Conservation (phyloP, 768 basidiomycete genomes). For the Hericium coralloides region DNA sequence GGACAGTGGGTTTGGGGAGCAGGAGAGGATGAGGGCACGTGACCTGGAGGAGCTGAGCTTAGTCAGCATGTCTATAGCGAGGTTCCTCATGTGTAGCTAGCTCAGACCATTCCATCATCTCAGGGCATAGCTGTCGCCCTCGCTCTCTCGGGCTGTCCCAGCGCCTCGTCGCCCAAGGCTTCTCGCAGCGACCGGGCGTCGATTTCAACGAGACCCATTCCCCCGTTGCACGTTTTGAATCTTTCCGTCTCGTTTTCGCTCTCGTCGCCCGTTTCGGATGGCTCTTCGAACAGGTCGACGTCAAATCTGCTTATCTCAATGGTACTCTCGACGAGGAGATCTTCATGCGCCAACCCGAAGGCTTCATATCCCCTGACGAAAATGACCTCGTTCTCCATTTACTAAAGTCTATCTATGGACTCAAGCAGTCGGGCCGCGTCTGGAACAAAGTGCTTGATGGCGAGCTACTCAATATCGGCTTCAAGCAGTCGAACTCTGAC, state of each 20-base stretch:
- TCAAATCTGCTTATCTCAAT: conserved; percentile 34
- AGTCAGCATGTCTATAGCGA: too few relatives aligned
- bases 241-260: conserved; percentile 22
- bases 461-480: neutral
- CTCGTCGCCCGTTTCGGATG: conserved; percentile 26
- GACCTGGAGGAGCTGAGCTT: too few relatives aligned
- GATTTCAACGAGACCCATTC: conserved; percentile 23
- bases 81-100: too few relatives aligned
- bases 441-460: conserved; percentile 21
- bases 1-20: too few relatives aligned
- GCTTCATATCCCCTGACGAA: conserved; percentile 10
- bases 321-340: conserved; percentile 27
- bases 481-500: neutral
- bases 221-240: conserved; percentile 12
- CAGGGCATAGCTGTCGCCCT: too few relatives aligned
- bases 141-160: too few relatives aligned
- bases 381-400: conserved; percentile 15
- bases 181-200: conserved; percentile 23
- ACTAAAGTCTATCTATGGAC: conserved; percentile 26
- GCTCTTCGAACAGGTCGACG: conserved; percentile 32
- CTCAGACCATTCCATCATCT: too few relatives aligned
- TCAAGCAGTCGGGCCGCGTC: conserved; percentile 25
- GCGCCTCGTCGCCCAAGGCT: conserved; percentile 29
- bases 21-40: too few relatives aligned
- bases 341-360: conserved; percentile 34